A percentile compares a stretch with the other conserved stretches of the same genome.
These are phyloP conservation scores for Moricandia arvensis DNA, from an alignment of 345 rosid species.

Conservation along the genomic window DNA sequence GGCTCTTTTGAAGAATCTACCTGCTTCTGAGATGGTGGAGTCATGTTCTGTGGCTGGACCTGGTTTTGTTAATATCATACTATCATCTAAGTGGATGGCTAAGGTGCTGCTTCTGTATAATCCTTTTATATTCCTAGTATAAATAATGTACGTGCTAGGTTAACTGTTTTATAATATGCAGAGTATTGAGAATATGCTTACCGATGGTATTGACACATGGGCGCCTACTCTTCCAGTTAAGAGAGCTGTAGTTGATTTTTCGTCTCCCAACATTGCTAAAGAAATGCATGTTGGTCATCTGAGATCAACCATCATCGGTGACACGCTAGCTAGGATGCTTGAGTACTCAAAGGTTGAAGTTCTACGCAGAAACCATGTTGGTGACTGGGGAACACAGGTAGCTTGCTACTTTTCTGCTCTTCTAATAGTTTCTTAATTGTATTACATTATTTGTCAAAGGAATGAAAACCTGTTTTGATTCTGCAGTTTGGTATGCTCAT, in stretches of 20 bases:
- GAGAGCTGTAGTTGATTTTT: conserved; percentile 93
- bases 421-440: conserved; percentile 1
- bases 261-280: conserved; percentile 97
- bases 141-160: background rate
- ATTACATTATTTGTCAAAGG: background rate
- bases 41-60: conserved; percentile 87
- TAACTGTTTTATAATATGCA: conserved; percentile 41
- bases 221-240: conserved; percentile 63
- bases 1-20: conserved; percentile 75
- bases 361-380: conserved; percentile 97
- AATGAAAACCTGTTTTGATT: conserved; percentile 7
- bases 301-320: conserved; percentile 93
- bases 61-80: conserved; percentile 78
- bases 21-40: conserved; percentile 77
- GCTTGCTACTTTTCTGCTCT: conserved; percentile 10
- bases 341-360: conserved; percentile 89
- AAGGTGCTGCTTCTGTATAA: conserved; percentile 54
- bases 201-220: conserved; percentile 78
- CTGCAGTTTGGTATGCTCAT: conserved; percentile 97
- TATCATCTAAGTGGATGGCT: conserved; percentile 80
- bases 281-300: conserved; percentile 99
- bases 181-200: conserved; percentile 81
- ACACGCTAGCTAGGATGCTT: conserved; percentile 89
- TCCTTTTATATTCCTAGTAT: background rate
- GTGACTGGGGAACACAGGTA: conserved; percentile 99